phyloP scores from a whole-genome alignment of 306 rosid species.

The Pterocarpus macrocarpus region DNA sequence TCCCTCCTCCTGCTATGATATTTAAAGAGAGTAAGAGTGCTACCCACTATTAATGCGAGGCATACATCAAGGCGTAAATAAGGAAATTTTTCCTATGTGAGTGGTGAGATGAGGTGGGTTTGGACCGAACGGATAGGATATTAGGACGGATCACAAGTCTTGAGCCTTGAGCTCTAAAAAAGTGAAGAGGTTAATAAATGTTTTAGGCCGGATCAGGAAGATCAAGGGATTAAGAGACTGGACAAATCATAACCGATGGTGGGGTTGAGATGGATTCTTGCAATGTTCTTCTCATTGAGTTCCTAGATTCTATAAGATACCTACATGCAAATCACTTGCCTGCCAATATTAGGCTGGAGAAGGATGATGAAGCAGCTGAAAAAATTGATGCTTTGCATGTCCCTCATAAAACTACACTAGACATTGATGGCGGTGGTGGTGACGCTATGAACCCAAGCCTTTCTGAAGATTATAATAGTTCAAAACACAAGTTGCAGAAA shows the following conservation, averaged over 20 bases:
- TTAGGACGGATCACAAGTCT: no score
- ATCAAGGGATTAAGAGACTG: no score
- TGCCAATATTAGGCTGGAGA: slow-evolving; percentile 71
- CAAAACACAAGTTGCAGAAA: slow-evolving; percentile 62
- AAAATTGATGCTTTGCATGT: slow-evolving; percentile 63
- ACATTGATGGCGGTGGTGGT: slow-evolving; percentile 20
- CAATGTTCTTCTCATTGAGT: slow-evolving; percentile 60
- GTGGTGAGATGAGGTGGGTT: no score
- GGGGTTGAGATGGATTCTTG: slow-evolving; percentile 69
- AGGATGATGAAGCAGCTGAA: slow-evolving; percentile 73
- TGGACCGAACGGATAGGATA: no score
- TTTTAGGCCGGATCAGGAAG: no score
- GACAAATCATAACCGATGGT: slow-evolving; percentile 54
- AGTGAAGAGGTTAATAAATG: no score
- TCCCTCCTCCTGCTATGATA: no score
- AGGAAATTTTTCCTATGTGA: no score
- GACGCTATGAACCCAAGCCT: slow-evolving; percentile 65
- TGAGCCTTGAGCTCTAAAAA: no score
- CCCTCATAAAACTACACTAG: slow-evolving; percentile 54
- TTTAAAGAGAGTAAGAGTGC: no score
- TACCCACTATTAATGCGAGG: no score
- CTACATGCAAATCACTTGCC: slow-evolving; percentile 90
- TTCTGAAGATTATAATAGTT: slow-evolving; percentile 73
- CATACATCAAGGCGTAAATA: no score
- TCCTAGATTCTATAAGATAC: slow-evolving; percentile 61